phyloP scores from a whole-genome alignment of 148 eudicot species.

The Gaultheria prostrata region DNA sequence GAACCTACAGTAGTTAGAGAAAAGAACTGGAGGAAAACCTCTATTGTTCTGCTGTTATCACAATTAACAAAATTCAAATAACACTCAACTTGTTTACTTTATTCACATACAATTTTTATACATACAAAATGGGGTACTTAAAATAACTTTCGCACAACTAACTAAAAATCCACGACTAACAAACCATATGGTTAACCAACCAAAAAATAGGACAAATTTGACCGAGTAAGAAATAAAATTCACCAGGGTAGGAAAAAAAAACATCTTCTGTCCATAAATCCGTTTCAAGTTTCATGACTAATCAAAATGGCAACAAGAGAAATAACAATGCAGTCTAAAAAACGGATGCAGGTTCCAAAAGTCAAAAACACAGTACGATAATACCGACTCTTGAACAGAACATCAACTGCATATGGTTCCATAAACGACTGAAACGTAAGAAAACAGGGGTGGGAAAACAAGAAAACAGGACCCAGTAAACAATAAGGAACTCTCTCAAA shows the following conservation, averaged over 20 bases:
- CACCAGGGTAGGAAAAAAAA: not conserved
- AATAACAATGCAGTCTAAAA: constrained; percentile 10
- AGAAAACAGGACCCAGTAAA: not conserved
- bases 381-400: not conserved
- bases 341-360: not conserved
- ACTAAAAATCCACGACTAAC: not conserved
- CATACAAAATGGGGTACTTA: not conserved
- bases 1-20: too few relatives aligned
- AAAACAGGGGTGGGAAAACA: not conserved
- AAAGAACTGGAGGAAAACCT: not conserved
- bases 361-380: not conserved
- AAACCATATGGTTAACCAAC: not conserved
- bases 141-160: not conserved
- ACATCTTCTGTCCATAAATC: not conserved
- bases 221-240: not conserved
- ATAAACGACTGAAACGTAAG: not conserved
- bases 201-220: not conserved
- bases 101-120: not conserved
- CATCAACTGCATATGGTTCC: constrained; percentile 2
- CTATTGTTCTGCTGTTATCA: not conserved
- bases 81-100: not conserved
- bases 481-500: not conserved
- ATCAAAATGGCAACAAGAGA: not conserved
- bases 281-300: not conserved
- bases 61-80: too few relatives aligned